phyloP scores from a whole-genome alignment of 768 basidiomycete genomes.

The Serendipita sp. region DNA sequence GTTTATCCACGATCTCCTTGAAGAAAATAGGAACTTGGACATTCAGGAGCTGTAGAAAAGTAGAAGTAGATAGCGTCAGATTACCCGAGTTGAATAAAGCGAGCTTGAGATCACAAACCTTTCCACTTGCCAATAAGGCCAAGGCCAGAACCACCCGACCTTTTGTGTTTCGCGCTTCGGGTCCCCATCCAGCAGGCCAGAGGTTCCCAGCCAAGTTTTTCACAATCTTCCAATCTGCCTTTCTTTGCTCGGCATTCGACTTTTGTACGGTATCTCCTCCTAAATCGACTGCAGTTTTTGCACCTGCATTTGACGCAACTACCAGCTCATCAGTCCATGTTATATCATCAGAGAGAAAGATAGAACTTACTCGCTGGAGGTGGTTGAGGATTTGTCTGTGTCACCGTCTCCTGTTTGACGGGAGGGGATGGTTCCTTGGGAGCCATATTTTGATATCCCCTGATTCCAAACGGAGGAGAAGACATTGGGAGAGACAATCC shows the following conservation, averaged over 20 bases:
- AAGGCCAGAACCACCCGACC: constrained; percentile 71
- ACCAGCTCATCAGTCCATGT: not conserved
- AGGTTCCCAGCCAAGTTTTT: constrained; percentile 71
- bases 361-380: too few relatives aligned
- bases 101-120: constrained; percentile 35
- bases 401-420: too few relatives aligned
- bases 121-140: constrained; percentile 61
- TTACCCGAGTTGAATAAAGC: not conserved
- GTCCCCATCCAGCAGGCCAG: constrained; percentile 48
- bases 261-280: constrained; percentile 10
- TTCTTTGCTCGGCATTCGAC: constrained; percentile 33
- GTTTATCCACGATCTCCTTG: constrained; percentile 75
- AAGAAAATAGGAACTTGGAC: constrained; percentile 98
- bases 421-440: too few relatives aligned
- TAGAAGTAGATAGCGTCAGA: not conserved
- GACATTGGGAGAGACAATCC: too few relatives aligned
- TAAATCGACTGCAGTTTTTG: constrained; percentile 4
- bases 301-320: not conserved
- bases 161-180: constrained; percentile 65
- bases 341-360: too few relatives aligned
- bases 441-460: too few relatives aligned
- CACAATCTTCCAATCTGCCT: constrained; percentile 73
- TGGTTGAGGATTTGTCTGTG: too few relatives aligned
- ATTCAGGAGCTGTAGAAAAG: constrained; percentile 51
- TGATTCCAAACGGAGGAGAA: too few relatives aligned